Conservation (phyloP, 495 filamentous ascomycete genomes). For the Penicillium goetzii region DNA sequence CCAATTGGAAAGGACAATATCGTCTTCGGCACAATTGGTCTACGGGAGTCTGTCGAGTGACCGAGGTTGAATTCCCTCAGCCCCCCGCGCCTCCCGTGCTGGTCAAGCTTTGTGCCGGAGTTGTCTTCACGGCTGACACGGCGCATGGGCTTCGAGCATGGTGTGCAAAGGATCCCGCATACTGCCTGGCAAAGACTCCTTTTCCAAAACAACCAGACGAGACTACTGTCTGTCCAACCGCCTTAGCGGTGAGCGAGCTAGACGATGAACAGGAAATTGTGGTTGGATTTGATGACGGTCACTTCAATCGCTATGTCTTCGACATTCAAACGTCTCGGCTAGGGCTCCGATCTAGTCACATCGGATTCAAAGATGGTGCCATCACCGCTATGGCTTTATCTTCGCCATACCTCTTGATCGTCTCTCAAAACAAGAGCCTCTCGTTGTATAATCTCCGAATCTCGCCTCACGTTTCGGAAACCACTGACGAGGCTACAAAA, state of each 20-base stretch:
- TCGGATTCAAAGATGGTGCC: slow-evolving; percentile 58
- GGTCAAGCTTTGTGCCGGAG: slow-evolving; percentile 70
- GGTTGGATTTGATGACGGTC: slow-evolving; percentile 78
- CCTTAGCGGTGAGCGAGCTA: slow-evolving; percentile 61
- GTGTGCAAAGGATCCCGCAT: slow-evolving; percentile 63
- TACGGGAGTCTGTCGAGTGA: slow-evolving; percentile 76
- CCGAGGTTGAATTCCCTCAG: slow-evolving; percentile 70
- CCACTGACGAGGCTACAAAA: slow-evolving; percentile 26
- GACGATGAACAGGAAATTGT: slow-evolving; percentile 48
- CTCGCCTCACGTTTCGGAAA: slow-evolving; percentile 9
- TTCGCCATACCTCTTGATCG: slow-evolving; percentile 76
- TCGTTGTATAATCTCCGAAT: slow-evolving; percentile 70
- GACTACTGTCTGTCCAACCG: slow-evolving; percentile 57
- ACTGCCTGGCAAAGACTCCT: slow-evolving; percentile 32
- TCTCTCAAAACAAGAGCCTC: slow-evolving; percentile 70
- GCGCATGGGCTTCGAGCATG: slow-evolving; percentile 74
- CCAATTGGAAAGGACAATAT: slow-evolving; percentile 90
- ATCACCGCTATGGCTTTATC: slow-evolving; percentile 77
- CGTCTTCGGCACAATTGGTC: slow-evolving; percentile 92
- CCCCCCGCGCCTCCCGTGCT: slow-evolving; percentile 61
- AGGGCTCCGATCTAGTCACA: slow-evolving; percentile 54
- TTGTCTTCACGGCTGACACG: slow-evolving; percentile 78
- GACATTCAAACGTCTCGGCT: slow-evolving; percentile 48
- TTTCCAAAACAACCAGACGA: slow-evolving; percentile 19
- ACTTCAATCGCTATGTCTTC: slow-evolving; percentile 71